Conservation (phyloP, 2,329 filamentous ascomycete genomes). For the Dendrostoma leiphaemia region DNA sequence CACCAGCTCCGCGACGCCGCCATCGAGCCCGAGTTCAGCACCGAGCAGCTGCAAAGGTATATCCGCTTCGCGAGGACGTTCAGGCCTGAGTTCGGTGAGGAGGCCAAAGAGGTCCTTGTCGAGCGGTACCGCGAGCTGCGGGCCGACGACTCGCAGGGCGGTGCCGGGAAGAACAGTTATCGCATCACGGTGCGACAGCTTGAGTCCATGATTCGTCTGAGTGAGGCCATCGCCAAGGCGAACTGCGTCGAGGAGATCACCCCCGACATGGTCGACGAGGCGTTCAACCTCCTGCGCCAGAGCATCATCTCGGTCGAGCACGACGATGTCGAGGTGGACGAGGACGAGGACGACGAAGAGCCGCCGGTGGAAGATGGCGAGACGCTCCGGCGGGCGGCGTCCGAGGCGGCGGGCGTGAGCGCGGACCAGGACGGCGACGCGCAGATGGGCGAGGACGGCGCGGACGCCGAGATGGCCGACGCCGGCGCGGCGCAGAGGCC, state of each 20-base stretch:
- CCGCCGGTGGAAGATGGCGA: constrained; percentile 43
- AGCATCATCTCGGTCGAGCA: constrained; percentile 98
- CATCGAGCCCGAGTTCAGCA: constrained; percentile 89
- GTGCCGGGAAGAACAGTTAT: constrained; percentile 92
- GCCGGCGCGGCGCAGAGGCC: constrained; percentile 30
- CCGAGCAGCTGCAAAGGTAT: constrained; percentile 93
- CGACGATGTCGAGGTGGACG: constrained; percentile 93
- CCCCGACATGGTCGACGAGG: constrained; percentile 83
- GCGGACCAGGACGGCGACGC: constrained; percentile 47
- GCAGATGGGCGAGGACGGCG: constrained; percentile 38
- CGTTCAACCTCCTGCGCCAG: constrained; percentile 85
- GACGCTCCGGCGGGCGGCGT: constrained; percentile 43
- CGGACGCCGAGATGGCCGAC: constrained; percentile 29
- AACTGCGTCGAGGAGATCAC: constrained; percentile 93
- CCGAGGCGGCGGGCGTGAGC: constrained; percentile 49
- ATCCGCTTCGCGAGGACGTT: constrained; percentile 96
- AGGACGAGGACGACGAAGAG: constrained; percentile 54
- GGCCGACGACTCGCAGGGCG: constrained; percentile 89
- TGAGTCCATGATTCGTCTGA: constrained; percentile 91
- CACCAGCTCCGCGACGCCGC: constrained; percentile 92
- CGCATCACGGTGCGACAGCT: constrained; percentile 95
- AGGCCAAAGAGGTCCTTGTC: constrained; percentile 82
- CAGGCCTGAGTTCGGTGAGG: constrained; percentile 85
- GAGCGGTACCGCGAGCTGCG: constrained; percentile 94
- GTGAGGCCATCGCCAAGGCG: constrained; percentile 96